Evolutionary conservation across 1,284 basidiomycete genomes (phyloP).

Genomic region (Takashimella tepidaria): DNA sequence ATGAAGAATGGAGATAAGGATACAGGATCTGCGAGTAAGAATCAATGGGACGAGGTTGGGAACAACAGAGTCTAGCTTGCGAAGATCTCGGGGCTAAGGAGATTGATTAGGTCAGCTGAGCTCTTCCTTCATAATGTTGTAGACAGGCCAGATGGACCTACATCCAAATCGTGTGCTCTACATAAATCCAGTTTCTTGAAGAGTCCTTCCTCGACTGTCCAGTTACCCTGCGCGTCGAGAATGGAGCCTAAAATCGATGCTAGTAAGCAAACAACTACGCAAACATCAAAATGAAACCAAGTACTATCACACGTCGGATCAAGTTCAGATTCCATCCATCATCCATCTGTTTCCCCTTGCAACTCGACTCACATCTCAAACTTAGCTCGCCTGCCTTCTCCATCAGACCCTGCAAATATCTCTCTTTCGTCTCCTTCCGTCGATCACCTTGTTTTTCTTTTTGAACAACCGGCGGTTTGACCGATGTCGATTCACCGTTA

Average conservation of each 20-base stretch:
- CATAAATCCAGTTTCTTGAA: constrained; percentile 87
- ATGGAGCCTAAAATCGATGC: constrained; percentile 62
- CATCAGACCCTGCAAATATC: constrained; percentile 46
- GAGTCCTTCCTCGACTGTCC: constrained; percentile 82
- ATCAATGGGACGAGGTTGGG: constrained; percentile 94
- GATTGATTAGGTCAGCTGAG: neutral
- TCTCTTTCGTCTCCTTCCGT: constrained; percentile 22
- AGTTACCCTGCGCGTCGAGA: constrained; percentile 78
- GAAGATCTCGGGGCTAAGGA: constrained; percentile 80
- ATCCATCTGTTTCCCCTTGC: neutral
- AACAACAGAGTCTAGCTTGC: constrained; percentile 91
- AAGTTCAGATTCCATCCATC: neutral
- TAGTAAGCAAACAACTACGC: too few species aligned
- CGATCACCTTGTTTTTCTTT: neutral
- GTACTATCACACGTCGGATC: neutral
- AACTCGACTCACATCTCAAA: constrained; percentile 34
- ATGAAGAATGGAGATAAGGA: constrained; percentile 90
- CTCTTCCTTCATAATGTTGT: too few species aligned
- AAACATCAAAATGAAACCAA: constrained; percentile 3
- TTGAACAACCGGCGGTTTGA: constrained; percentile 10
- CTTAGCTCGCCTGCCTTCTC: constrained; percentile 46
- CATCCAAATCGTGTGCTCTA: constrained; percentile 78
- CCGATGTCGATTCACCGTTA: constrained; percentile 6
- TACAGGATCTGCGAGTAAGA: constrained; percentile 77
- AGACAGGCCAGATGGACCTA: constrained; percentile 50